Percentiles rank a stretch among this genome's conserved stretches.
phyloP scores from a whole-genome alignment of 2,329 filamentous ascomycete genomes.

The Cyphellophora europaea region DNA sequence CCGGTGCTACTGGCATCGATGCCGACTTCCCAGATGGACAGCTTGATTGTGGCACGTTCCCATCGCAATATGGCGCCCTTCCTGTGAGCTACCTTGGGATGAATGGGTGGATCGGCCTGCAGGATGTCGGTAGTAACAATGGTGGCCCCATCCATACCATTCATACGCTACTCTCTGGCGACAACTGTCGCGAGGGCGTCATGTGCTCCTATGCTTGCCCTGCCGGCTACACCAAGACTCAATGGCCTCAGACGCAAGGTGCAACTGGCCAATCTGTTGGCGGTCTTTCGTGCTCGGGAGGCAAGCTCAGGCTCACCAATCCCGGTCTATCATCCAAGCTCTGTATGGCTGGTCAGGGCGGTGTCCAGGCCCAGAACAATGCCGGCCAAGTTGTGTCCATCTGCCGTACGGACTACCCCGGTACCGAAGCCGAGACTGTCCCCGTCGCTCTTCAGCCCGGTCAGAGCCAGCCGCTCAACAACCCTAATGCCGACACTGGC shows the following conservation, averaged over 20 bases:
- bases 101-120: conserved; percentile 72
- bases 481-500: conserved; percentile 62
- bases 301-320: conserved; percentile 72
- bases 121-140: conserved; percentile 35
- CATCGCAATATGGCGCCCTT: conserved; percentile 70
- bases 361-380: conserved; percentile 67
- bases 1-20: conserved; percentile 46
- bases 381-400: conserved; percentile 58
- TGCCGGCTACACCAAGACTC: conserved; percentile 82
- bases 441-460: conserved; percentile 59
- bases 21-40: conserved; percentile 66
- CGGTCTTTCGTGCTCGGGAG: conserved; percentile 66
- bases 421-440: conserved; percentile 76
- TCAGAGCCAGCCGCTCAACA: conserved; percentile 55
- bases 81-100: conserved; percentile 58
- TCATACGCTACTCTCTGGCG: conserved; percentile 51
- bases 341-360: conserved; percentile 63
- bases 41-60: conserved; percentile 64
- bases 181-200: conserved; percentile 49
- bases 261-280: conserved; percentile 74
- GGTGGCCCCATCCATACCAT: conserved; percentile 55
- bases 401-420: conserved; percentile 93
- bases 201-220: conserved; percentile 94
- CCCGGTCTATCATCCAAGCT: conserved; percentile 53
- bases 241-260: conserved; percentile 78